Conservation (phyloP, 495 filamentous ascomycete species). For the Thermochaetoides thermophila region DNA sequence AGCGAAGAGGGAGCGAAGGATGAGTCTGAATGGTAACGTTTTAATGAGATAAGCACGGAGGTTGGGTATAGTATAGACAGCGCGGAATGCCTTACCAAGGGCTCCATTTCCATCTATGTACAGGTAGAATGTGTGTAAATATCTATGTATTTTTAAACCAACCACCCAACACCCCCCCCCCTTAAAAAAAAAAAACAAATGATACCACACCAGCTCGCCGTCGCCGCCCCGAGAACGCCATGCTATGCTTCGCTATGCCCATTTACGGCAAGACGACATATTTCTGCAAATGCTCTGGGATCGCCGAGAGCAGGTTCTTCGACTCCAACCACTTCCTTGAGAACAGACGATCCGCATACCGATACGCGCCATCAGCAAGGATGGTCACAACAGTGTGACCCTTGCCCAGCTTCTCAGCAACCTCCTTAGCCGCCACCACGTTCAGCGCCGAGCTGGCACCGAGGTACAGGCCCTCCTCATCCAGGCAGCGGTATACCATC, state of each 20-base stretch:
- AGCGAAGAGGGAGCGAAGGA: no score
- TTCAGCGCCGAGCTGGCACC: constrained; percentile 87
- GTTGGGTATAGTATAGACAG: no score
- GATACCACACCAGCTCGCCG: no score
- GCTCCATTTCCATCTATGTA: no score
- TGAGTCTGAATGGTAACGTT: no score
- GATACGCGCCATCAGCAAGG: constrained; percentile 86
- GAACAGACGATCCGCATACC: constrained; percentile 90
- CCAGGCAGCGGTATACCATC: constrained; percentile 95
- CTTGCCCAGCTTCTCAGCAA: constrained; percentile 77
- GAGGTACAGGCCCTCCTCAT: constrained; percentile 94
- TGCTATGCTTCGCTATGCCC: no score
- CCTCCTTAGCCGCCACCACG: constrained; percentile 87
- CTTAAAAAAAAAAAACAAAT: not conserved
- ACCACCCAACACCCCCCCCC: not conserved
- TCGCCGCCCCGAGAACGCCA: no score
- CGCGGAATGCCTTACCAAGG: no score
- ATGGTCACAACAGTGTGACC: constrained; percentile 89
- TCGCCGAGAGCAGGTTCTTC: constrained; percentile 68
- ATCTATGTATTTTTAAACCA: constrained; percentile 2
- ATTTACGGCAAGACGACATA: constrained; percentile 77
- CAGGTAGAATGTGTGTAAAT: constrained; percentile 8
- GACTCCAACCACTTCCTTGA: constrained; percentile 72
- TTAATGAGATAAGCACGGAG: no score
- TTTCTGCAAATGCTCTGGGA: constrained; percentile 74